These are phyloP conservation scores for Blastobotrys aristatus DNA, from an alignment of 1,139 yeast species.

Conservation along the genomic window DNA sequence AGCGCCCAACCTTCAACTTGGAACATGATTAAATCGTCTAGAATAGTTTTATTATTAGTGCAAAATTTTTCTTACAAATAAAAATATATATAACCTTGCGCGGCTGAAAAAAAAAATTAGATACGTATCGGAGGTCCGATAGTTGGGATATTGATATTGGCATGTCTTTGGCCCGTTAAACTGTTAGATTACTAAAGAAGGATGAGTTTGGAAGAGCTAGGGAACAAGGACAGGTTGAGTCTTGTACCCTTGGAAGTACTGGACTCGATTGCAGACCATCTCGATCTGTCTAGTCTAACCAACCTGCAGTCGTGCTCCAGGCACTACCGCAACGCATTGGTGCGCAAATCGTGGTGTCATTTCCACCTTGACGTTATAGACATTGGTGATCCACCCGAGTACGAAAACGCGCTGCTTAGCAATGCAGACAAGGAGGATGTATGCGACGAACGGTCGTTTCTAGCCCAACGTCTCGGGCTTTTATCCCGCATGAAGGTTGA, in stretches of 20 bases:
- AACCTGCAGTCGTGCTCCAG: slow-evolving; percentile 2
- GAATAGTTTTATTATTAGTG: not conserved
- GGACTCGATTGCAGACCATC: slow-evolving; percentile 1
- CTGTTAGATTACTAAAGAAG: too few species aligned
- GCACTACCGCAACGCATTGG: slow-evolving; percentile 1
- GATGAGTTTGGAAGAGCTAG: too few species aligned
- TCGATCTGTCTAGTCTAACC: not conserved
- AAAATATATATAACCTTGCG: not conserved
- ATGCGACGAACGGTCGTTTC: slow-evolving; percentile 1
- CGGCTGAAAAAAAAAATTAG: not conserved
- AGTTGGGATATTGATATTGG: too few species aligned
- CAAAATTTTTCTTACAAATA: not conserved
- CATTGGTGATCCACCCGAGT: slow-evolving; percentile 11
- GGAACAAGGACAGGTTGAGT: too few species aligned
- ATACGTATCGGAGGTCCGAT: not conserved
- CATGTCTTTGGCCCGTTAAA: too few species aligned
- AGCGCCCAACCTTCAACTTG: slow-evolving; percentile 81
- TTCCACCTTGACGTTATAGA: slow-evolving; percentile 9
- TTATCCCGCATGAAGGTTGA: slow-evolving; percentile 3
- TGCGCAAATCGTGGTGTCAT: slow-evolving; percentile 2
- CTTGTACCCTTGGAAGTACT: slow-evolving; percentile 6
- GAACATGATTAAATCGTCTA: slow-evolving; percentile 41
- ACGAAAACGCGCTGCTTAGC: not conserved
- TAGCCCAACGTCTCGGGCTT: not conserved
- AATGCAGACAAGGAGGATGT: slow-evolving; percentile 1